phyloP scores from a whole-genome alignment of 257 asterid species.

The Capsicum baccatum region DNA sequence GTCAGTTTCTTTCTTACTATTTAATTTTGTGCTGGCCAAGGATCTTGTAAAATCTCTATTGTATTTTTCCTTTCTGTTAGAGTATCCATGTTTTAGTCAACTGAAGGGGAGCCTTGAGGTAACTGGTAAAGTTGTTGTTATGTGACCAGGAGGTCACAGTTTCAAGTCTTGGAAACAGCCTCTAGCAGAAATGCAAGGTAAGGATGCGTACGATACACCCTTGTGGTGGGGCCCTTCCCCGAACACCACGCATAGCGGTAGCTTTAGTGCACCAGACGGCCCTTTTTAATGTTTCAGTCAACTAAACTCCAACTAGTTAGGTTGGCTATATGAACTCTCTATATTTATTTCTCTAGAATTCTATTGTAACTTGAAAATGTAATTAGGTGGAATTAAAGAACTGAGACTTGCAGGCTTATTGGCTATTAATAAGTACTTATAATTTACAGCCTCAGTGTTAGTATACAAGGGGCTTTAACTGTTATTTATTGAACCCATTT shows the following conservation, averaged over 20 bases:
- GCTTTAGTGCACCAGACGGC: no score
- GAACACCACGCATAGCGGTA: no score
- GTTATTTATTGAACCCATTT: no score
- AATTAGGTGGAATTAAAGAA: neutral
- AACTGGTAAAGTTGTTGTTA: no score
- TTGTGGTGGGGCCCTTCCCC: no score
- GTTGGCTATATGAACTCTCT: neutral
- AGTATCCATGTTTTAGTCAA: neutral
- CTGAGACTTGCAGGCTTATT: neutral
- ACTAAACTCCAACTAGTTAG: slow-evolving; percentile 1
- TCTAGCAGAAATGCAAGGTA: rapidly evolving
- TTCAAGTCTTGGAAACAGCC: rapidly evolving
- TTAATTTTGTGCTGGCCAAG: neutral
- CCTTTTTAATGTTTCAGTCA: neutral
- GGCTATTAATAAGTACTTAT: neutral
- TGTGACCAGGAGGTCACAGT: no score
- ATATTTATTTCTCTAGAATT: slow-evolving; percentile 2
- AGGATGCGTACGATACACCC: no score
- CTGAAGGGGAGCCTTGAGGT: no score
- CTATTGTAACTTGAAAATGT: neutral
- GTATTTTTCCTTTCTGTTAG: neutral
- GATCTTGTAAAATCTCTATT: neutral
- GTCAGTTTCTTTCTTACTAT: slow-evolving; percentile 35
- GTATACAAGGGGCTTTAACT: no score
- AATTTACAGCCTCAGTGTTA: neutral